Evolutionary conservation across 140 eudicot genomes (phyloP).

Genomic region (Bidens hawaiensis): DNA sequence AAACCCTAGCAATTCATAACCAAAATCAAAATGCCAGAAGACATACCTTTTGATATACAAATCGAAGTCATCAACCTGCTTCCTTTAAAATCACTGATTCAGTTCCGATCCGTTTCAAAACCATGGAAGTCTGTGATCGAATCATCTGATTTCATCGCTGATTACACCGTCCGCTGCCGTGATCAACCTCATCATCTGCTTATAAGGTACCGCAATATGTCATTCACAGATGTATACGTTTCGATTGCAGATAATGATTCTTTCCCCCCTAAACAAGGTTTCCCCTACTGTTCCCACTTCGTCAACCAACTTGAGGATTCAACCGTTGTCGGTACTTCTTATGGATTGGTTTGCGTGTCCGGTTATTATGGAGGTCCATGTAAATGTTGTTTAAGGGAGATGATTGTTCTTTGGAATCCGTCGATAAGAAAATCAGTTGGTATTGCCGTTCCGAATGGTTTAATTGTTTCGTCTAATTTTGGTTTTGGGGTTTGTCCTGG

Average conservation of each 20-base stretch:
- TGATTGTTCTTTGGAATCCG: background rate
- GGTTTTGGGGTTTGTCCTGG: background rate
- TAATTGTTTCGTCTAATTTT: background rate
- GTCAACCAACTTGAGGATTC: too few relatives aligned
- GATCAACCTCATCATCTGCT: background rate
- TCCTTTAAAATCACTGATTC: slow-evolving; percentile 10
- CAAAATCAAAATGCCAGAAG: background rate
- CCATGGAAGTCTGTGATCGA: slow-evolving; percentile 4
- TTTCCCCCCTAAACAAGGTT: background rate
- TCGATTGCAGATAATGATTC: background rate
- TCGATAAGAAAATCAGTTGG: background rate
- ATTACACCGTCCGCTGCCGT: background rate
- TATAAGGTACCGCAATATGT: background rate
- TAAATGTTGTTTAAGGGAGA: too few relatives aligned
- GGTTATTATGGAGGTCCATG: too few relatives aligned
- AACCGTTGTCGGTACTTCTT: too few relatives aligned
- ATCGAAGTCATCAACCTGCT: background rate
- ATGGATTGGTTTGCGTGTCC: too few relatives aligned
- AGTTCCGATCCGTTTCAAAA: slow-evolving; percentile 6
- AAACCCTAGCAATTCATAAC: background rate
- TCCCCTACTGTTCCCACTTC: too few relatives aligned
- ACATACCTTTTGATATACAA: slow-evolving; percentile 9
- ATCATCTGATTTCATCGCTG: background rate
- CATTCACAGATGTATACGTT: background rate
- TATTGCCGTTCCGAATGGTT: background rate